Conservation (phyloP, 257 asterid genomes). For the Buddleja alternifolia region DNA sequence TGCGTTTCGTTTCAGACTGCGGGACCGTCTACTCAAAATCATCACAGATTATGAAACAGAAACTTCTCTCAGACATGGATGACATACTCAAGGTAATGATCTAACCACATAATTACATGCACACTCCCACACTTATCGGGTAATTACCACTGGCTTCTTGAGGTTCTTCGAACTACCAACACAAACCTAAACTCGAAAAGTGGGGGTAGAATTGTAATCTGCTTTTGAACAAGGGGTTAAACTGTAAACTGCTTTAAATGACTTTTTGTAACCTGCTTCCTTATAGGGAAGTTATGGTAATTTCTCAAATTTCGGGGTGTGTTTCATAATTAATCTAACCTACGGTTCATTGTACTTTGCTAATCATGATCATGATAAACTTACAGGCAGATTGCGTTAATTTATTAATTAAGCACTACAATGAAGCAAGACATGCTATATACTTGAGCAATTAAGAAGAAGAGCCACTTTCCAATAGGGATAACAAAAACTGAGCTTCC, state of each 20-base stretch:
- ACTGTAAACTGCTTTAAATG: too few relatives aligned
- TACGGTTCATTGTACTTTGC: background rate
- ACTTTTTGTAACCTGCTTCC: too few relatives aligned
- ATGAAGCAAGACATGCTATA: slow-evolving; percentile 90
- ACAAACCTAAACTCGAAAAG: too few relatives aligned
- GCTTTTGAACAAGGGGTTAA: too few relatives aligned
- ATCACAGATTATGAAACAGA: slow-evolving; percentile 95
- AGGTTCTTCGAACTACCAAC: too few relatives aligned
- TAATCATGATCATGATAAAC: background rate
- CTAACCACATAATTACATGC: too few relatives aligned
- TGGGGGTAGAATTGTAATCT: too few relatives aligned
- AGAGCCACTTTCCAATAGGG: slow-evolving; percentile 52
- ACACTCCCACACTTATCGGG: too few relatives aligned
- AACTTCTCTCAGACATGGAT: slow-evolving; percentile 93
- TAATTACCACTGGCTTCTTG: too few relatives aligned
- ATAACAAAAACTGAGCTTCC: slow-evolving; percentile 38
- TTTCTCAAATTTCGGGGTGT: too few relatives aligned
- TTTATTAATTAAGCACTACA: slow-evolving; percentile 78
- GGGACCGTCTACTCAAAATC: slow-evolving; percentile 93
- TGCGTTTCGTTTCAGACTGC: slow-evolving; percentile 62
- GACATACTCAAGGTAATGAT: slow-evolving; percentile 81
- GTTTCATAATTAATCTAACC: too few relatives aligned
- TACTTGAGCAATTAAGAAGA: slow-evolving; percentile 78
- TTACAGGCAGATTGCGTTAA: slow-evolving; percentile 92
- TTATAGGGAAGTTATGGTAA: too few relatives aligned